phyloP scores from a whole-genome alignment of 768 basidiomycete species.

The Naganishia friedmannii region DNA sequence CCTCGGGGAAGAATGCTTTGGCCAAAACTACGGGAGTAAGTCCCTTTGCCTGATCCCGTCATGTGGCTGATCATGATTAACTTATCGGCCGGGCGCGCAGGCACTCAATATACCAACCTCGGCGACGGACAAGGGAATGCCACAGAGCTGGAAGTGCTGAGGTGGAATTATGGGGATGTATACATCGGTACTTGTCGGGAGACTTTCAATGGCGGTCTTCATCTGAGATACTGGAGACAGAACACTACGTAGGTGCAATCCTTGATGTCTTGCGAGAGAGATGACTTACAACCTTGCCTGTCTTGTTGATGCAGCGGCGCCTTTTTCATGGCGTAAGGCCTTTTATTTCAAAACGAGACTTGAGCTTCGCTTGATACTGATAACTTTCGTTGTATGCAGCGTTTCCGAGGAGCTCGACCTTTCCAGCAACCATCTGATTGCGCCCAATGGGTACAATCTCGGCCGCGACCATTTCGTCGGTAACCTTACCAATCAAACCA shows the following conservation, averaged over 20 bases:
- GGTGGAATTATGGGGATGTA: constrained; percentile 78
- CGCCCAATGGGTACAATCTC: constrained; percentile 73
- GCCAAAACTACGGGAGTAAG: constrained; percentile 77
- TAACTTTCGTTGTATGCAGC: constrained; percentile 3
- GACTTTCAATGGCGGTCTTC: constrained; percentile 78
- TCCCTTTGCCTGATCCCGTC: too few species aligned
- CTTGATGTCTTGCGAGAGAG: neutral
- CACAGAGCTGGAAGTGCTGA: constrained; percentile 77
- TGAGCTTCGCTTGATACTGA: neutral
- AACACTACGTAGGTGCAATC: constrained; percentile 55
- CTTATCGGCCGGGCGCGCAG: too few species aligned
- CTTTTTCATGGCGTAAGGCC: constrained; percentile 44
- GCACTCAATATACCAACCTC: constrained; percentile 73
- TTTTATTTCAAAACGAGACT: too few species aligned
- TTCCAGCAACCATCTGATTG: constrained; percentile 66
- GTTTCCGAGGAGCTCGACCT: constrained; percentile 41
- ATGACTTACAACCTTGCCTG: neutral
- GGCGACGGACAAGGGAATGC: constrained; percentile 74
- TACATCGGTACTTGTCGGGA: constrained; percentile 81
- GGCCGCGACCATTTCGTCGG: constrained; percentile 84
- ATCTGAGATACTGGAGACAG: constrained; percentile 85
- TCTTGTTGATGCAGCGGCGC: constrained; percentile 32
- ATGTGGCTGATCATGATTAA: too few species aligned
- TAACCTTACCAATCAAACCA: constrained; percentile 64
- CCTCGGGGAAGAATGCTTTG: constrained; percentile 70